Conservation (phyloP, 1,284 basidiomycete genomes). For the Rhizopogon parksii region DNA sequence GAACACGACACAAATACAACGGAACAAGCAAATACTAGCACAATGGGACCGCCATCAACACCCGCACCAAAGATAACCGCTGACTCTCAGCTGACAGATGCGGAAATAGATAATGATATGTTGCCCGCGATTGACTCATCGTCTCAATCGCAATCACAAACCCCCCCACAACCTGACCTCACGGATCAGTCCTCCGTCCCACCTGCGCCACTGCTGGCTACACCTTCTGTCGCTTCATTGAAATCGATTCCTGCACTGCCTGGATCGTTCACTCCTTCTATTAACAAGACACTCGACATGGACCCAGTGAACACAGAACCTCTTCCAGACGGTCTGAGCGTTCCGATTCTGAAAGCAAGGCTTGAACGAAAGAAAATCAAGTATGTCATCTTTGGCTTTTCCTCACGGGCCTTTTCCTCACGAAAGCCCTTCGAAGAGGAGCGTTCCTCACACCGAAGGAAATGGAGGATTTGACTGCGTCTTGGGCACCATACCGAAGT, state of each 20-base stretch:
- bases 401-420: neutral
- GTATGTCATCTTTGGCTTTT: slow-evolving; percentile 35
- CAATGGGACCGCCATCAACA: slow-evolving; percentile 4
- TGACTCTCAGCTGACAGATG: neutral
- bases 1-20: slow-evolving; percentile 19
- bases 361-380: slow-evolving; percentile 78
- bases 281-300: slow-evolving; percentile 41
- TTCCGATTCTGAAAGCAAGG: slow-evolving; percentile 56
- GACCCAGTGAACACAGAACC: slow-evolving; percentile 28
- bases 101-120: slow-evolving; percentile 7
- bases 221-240: slow-evolving; percentile 12
- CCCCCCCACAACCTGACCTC: neutral
- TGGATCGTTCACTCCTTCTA: slow-evolving; percentile 61
- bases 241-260: slow-evolving; percentile 36
- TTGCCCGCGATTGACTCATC: slow-evolving; percentile 1
- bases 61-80: slow-evolving; percentile 13
- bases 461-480: slow-evolving; percentile 73
- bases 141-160: neutral
- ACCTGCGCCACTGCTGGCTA: slow-evolving; percentile 14
- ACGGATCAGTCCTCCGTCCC: slow-evolving; percentile 16
- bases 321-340: slow-evolving; percentile 57
- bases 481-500: slow-evolving; percentile 77
- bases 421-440: slow-evolving; percentile 40
- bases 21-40: slow-evolving; percentile 12
- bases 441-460: slow-evolving; percentile 73